Percentiles rank a stretch among this genome's conserved stretches.
Evolutionary conservation across 179 eudicot genomes (phyloP).

Genomic region (Vitellaria paradoxa): DNA sequence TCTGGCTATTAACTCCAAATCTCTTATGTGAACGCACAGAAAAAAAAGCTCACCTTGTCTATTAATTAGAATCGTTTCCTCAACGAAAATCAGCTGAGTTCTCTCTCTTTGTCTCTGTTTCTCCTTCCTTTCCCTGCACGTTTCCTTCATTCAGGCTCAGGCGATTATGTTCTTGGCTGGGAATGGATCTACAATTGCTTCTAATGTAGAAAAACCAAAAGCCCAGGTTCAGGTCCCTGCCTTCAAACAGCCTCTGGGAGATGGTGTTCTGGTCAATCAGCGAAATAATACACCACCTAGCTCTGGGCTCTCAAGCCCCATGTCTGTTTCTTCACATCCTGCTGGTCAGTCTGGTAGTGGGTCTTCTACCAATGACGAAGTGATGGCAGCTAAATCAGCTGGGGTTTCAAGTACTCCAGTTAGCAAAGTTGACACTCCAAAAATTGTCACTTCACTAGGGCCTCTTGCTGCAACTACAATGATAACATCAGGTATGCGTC

Average conservation of each 20-base stretch:
- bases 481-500: constrained; percentile 36
- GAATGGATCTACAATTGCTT: constrained; percentile 16
- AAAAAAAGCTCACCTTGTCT: neutral
- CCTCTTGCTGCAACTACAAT: constrained; percentile 35
- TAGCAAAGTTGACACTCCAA: constrained; percentile 22
- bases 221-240: constrained; percentile 32
- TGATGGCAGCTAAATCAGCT: constrained; percentile 20
- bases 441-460: constrained; percentile 23
- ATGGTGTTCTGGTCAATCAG: constrained; percentile 21
- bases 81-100: neutral
- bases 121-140: neutral
- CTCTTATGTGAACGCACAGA: no score
- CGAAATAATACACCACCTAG: constrained; percentile 22
- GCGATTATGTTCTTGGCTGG: constrained; percentile 58
- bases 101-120: neutral
- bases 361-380: constrained; percentile 26
- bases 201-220: constrained; percentile 26
- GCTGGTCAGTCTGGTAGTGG: constrained; percentile 24
- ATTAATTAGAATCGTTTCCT: neutral
- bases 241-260: constrained; percentile 27
- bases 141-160: constrained; percentile 45
- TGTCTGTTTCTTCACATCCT: constrained; percentile 29
- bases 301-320: constrained; percentile 35
- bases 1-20: neutral
- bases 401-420: constrained; percentile 16